Base-by-base conservation (phyloP, 768 basidiomycete genomes). In the Tephrocybe rancida region DNA sequence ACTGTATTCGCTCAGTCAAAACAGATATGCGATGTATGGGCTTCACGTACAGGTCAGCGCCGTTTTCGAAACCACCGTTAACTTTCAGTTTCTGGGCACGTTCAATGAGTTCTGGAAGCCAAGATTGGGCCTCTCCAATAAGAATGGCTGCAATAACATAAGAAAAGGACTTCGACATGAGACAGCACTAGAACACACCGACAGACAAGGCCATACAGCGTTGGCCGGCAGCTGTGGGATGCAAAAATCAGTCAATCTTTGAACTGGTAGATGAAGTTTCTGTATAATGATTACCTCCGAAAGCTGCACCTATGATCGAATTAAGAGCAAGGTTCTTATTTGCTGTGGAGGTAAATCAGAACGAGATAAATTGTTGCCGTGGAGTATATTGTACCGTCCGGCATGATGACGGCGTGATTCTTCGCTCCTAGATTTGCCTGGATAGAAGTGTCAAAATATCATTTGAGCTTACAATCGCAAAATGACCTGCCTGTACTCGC, bases 191-290 rank as follows among this genome's bases (percentile, higher is more conserved):
- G 35, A 45, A 61, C 85, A 64, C 57, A 89, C 92, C 90, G 27
- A 95, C 93, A 11, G 94, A 96, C 38, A 96, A 74, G 11, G 94
- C 95, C 95, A 97, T 98, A 73, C 95, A 98, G 52, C 97, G 83
- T 69, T 98, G 96, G 11, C 96, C 96, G 26, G 96, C 96, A 59
- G 96, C 96, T 83, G 65, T 57, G 67, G 11, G 38, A 50, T 65
- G 38, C 6, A 44, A 49, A 19, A 50, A 48, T 46, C 35, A 38
- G 34, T 47, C 44, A 18, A 53, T 16, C 10, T n/a, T n/a, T n/a
- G n/a, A n/a, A n/a, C n/a, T n/a, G n/a, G n/a, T n/a, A n/a, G 29
- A 39, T 37, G 27, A 26, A 34, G 13, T 6, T 65, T 58, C 26
- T 34, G 2, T 37, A 21, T 41, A 2, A 54, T 21, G 44, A 76